Percentiles rank a stretch among this genome's conserved stretches.
Conservation (phyloP, 352 stramenopile species). For the Phytophthora sansomeana region DNA sequence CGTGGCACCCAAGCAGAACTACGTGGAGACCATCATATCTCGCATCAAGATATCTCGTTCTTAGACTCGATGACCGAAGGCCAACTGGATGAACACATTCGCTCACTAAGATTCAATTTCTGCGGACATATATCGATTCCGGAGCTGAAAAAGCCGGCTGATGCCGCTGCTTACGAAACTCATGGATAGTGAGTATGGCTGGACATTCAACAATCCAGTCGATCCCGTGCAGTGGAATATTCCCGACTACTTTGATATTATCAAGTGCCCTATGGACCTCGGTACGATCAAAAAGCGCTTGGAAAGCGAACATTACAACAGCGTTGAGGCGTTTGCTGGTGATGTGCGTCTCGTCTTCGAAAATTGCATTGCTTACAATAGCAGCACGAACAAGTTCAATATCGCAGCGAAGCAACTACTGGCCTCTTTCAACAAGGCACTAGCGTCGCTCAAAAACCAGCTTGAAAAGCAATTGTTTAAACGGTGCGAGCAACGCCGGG, state of each 20-base stretch:
- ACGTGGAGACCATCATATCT: conserved; percentile 62
- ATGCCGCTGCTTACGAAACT: conserved; percentile 87
- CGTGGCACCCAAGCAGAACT: conserved; percentile 71
- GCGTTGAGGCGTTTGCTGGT: conserved; percentile 84
- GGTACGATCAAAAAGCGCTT: conserved; percentile 98
- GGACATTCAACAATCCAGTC: conserved; percentile 95
- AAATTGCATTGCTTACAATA: conserved; percentile 92
- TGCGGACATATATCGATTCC: conserved; percentile 85
- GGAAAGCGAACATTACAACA: conserved; percentile 95
- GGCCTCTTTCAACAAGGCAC: conserved; percentile 75
- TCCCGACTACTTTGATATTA: conserved; percentile 92
- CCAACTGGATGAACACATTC: conserved; percentile 90
- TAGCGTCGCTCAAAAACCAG: conserved; percentile 74
- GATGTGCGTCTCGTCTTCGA: conserved; percentile 92
- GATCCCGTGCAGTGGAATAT: conserved; percentile 95
- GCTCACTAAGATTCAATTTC: conserved; percentile 91
- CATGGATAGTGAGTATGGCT: conserved; percentile 91
- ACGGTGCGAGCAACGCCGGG: conserved; percentile 78
- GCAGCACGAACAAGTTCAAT: conserved; percentile 91
- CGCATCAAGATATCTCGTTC: conserved; percentile 89
- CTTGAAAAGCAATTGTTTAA: conserved; percentile 89
- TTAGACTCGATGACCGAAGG: conserved; percentile 88
- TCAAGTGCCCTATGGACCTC: conserved; percentile 99
- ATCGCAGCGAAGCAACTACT: conserved; percentile 85
- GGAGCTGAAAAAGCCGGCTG: conserved; percentile 84